Evolutionary conservation across 2,329 filamentous ascomycete species (phyloP).

Genomic region (Paracamarosporium sp.): DNA sequence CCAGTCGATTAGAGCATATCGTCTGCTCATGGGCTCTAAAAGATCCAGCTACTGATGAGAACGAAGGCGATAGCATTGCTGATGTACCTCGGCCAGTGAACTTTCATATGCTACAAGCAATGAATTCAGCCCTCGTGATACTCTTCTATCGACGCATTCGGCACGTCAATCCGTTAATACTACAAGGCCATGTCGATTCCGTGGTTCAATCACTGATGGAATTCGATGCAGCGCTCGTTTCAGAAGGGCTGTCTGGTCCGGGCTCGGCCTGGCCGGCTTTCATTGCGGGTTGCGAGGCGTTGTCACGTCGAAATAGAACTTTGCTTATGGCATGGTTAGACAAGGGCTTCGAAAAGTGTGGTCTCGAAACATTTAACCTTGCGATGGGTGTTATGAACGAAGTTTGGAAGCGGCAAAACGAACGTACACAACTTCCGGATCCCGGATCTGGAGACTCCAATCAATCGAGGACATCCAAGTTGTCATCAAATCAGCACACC

Average conservation of each 20-base stretch:
- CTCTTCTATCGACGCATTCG: conserved; percentile 52
- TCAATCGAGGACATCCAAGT: not conserved
- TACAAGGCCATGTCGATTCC: conserved; percentile 46
- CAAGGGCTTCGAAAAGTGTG: conserved; percentile 14
- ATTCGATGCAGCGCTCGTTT: conserved; percentile 16
- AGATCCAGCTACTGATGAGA: not conserved
- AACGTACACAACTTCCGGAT: not conserved
- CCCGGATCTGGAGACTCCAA: conserved; percentile 2
- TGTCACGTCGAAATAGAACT: conserved; percentile 13
- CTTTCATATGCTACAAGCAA: conserved; percentile 45
- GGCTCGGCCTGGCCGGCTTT: conserved; percentile 26
- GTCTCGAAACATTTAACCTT: conserved; percentile 8
- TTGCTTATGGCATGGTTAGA: conserved; percentile 23
- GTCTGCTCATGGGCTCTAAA: conserved; percentile 21
- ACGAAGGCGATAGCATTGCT: not conserved
- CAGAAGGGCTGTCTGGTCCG: conserved; percentile 11
- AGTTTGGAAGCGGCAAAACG: conserved; percentile 19
- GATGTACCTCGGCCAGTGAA: not conserved
- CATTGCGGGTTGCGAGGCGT: conserved; percentile 23
- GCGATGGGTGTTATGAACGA: conserved; percentile 13
- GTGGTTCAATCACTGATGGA: conserved; percentile 18
- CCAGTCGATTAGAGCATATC: conserved; percentile 19
- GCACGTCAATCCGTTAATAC: conserved; percentile 46
- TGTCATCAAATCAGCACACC: conserved; percentile 1
- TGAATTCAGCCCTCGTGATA: conserved; percentile 50